phyloP scores from a whole-genome alignment of 2,329 filamentous ascomycete genomes.

The Penicillium palitans region DNA sequence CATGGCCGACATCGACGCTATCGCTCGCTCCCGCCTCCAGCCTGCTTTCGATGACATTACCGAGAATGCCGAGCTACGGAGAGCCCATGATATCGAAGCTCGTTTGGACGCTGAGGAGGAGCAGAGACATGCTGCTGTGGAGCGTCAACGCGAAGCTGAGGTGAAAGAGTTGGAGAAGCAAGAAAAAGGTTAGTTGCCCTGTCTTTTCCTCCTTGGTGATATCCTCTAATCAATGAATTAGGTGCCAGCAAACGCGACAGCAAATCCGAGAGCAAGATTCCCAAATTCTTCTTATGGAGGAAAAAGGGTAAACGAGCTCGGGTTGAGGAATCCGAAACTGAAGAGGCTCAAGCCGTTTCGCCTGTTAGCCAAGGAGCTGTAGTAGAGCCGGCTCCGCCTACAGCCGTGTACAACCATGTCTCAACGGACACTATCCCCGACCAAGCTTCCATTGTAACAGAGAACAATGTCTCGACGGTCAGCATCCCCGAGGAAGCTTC shows the following conservation, averaged over 20 bases:
- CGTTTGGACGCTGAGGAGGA: conserved; percentile 65
- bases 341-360: conserved; percentile 3
- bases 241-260: conserved; percentile 20
- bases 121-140: conserved; percentile 56
- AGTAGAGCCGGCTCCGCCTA: background rate
- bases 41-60: conserved; percentile 84
- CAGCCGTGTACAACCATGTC: background rate
- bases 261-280: conserved; percentile 19
- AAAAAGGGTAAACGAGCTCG: conserved; percentile 29
- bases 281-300: conserved; percentile 31
- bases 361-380: conserved; percentile 5
- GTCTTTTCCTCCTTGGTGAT: background rate
- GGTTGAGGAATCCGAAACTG: conserved; percentile 15
- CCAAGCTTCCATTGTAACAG: background rate
- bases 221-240: background rate
- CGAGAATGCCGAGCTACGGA: conserved; percentile 71
- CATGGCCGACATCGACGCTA: conserved; percentile 72
- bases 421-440: background rate
- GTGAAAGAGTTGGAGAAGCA: conserved; percentile 34
- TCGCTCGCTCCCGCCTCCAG: conserved; percentile 74
- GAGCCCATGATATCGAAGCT: conserved; percentile 64
- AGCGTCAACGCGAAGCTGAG: conserved; percentile 43
- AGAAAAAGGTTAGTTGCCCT: conserved; percentile 29
- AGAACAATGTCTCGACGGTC: background rate
- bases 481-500: background rate